Evolutionary conservation across 2,329 filamentous ascomycete species (phyloP).

Genomic region (Chrysosphaeria jannelii): DNA sequence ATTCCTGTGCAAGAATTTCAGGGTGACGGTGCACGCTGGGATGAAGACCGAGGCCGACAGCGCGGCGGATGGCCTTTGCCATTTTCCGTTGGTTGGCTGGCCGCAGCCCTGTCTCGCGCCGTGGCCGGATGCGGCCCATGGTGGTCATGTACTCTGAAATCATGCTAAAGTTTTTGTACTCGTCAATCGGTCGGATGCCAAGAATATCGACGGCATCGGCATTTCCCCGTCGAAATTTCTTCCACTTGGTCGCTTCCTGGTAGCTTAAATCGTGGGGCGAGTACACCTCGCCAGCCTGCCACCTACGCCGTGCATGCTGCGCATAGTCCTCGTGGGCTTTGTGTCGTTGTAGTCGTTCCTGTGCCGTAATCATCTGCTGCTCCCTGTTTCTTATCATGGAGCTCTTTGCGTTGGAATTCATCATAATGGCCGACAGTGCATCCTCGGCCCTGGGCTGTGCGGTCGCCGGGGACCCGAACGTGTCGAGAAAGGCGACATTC

Average conservation of each 20-base stretch:
- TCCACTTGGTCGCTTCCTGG: constrained; percentile 59
- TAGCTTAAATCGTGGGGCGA: constrained; percentile 62
- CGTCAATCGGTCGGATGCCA: constrained; percentile 47
- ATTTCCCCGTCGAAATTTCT: constrained; percentile 19
- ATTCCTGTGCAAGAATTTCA: constrained; percentile 26
- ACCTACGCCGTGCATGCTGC: constrained; percentile 36
- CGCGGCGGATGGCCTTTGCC: constrained; percentile 69
- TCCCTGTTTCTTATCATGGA: too few relatives aligned
- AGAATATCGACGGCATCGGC: constrained; percentile 53
- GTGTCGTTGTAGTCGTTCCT: constrained; percentile 11
- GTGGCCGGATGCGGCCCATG: constrained; percentile 59
- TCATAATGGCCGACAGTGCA: too few relatives aligned
- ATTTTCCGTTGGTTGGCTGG: constrained; percentile 80
- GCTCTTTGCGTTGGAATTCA: too few relatives aligned
- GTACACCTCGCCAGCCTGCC: constrained; percentile 60
- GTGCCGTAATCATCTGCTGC: too few relatives aligned
- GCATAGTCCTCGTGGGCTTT: constrained; percentile 21
- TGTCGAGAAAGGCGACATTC: too few relatives aligned
- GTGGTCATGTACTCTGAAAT: constrained; percentile 68
- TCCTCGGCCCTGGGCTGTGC: too few relatives aligned
- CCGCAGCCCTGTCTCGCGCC: constrained; percentile 45
- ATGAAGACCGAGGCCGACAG: constrained; percentile 72
- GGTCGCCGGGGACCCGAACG: too few relatives aligned
- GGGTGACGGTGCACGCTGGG: constrained; percentile 77
- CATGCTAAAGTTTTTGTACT: constrained; percentile 87